These are phyloP conservation scores for Fusarium aywerte DNA, from an alignment of 2,329 filamentous ascomycete species.

Conservation along the genomic window DNA sequence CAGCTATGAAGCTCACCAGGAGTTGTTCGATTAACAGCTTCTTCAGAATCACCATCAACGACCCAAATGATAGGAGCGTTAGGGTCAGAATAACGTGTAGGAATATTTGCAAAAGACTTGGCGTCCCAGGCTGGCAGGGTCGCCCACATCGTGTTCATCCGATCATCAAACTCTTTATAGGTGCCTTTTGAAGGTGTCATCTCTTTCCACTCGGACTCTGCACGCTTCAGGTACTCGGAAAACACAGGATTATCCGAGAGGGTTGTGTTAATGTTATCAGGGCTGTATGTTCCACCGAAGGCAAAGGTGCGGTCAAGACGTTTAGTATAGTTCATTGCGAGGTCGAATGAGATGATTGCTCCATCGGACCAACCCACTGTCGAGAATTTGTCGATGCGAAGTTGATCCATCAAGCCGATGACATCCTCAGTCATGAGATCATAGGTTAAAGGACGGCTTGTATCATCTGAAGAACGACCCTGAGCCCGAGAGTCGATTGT, in stretches of 20 bases:
- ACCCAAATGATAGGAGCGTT: slow-evolving; percentile 2
- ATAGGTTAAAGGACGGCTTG: not conserved
- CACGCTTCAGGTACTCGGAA: not conserved
- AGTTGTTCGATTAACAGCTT: not conserved
- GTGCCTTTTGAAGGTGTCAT: not conserved
- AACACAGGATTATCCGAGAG: not conserved
- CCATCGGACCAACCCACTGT: slow-evolving; percentile 5
- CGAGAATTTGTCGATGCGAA: not conserved
- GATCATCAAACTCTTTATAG: not conserved
- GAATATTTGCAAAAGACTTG: not conserved
- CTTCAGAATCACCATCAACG: not conserved
- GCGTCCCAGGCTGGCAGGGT: not conserved
- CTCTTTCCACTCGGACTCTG: not conserved
- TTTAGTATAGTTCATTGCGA: not conserved
- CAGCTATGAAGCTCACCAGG: not conserved
- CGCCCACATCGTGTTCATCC: not conserved
- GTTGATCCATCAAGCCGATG: not conserved
- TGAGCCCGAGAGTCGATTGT: not conserved
- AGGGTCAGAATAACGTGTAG: not conserved
- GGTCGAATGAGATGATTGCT: not conserved
- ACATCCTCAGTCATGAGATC: not conserved
- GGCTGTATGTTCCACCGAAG: not conserved
- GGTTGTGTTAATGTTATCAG: not conserved
- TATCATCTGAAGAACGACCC: not conserved
- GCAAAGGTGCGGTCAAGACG: not conserved